These are phyloP conservation scores for Triticum dicoccoides DNA, from an alignment of 176 grass and related monocot species.

Conservation along the genomic window DNA sequence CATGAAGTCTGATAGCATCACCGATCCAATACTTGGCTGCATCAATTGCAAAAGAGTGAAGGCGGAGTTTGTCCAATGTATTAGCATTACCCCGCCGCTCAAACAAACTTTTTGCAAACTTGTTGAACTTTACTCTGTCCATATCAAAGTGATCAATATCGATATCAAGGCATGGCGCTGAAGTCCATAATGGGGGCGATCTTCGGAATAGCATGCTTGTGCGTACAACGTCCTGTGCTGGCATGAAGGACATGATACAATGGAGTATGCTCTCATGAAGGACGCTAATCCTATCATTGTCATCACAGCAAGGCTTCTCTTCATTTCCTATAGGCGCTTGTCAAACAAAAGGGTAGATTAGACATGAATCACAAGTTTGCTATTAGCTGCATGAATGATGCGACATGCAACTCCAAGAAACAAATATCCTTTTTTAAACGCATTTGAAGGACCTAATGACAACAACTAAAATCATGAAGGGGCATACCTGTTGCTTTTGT, in stretches of 20 bases:
- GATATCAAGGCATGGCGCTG: conserved; percentile 9
- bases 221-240: not conserved
- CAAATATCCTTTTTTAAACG: not conserved
- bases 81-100: not conserved
- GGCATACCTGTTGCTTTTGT: not conserved
- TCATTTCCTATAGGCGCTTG: not conserved
- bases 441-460: conserved; percentile 1
- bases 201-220: not conserved
- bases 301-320: not conserved
- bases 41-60: conserved; percentile 11
- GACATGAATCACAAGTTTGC: not conserved
- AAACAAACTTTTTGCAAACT: not conserved
- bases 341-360: not conserved
- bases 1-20: not conserved
- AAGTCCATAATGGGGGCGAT: not conserved
- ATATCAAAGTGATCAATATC: not conserved
- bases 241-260: conserved; percentile 5
- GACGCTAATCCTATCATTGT: not conserved
- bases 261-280: conserved; percentile 1
- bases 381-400: not conserved
- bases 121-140: not conserved
- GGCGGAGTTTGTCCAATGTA: not conserved
- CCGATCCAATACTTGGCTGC: not conserved
- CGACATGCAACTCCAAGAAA: not conserved
- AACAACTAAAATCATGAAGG: not conserved